phyloP scores from a whole-genome alignment of 225 moss, liverwort and hornwort species.

The Antitrichia curtipendula region DNA sequence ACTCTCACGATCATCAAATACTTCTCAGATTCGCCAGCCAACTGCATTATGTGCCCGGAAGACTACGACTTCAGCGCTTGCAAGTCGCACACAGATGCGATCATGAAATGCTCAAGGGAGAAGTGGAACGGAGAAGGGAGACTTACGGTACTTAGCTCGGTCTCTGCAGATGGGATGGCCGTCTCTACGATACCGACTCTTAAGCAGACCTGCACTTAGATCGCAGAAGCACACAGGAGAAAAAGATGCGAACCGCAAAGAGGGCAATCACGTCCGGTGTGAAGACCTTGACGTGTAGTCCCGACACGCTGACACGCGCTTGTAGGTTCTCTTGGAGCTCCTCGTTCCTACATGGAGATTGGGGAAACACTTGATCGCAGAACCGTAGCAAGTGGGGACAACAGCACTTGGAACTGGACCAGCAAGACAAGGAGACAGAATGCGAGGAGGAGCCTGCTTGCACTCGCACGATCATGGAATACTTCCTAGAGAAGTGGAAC shows the following conservation, averaged over 20 bases:
- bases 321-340: neutral
- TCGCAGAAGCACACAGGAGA: too few species aligned
- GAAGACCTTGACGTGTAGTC: neutral
- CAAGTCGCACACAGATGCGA: too few species aligned
- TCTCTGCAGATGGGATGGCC: neutral
- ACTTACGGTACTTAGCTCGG: neutral
- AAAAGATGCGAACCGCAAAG: too few species aligned
- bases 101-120: neutral
- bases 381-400: neutral
- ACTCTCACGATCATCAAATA: too few species aligned
- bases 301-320: neutral
- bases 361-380: neutral
- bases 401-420: neutral
- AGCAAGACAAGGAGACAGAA: neutral
- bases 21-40: too few species aligned
- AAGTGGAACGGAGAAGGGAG: neutral
- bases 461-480: neutral
- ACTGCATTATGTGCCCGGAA: too few species aligned
- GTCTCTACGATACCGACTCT: too few species aligned
- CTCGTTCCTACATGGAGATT: neutral
- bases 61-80: too few species aligned
- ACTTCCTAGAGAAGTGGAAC: neutral
- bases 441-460: too few species aligned
- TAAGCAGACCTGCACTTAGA: too few species aligned
- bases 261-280: too few species aligned